Percentiles rank a stretch among this genome's conserved stretches.
Conservation (phyloP, 805 yeast genomes). For the Starmera pachycereana region DNA sequence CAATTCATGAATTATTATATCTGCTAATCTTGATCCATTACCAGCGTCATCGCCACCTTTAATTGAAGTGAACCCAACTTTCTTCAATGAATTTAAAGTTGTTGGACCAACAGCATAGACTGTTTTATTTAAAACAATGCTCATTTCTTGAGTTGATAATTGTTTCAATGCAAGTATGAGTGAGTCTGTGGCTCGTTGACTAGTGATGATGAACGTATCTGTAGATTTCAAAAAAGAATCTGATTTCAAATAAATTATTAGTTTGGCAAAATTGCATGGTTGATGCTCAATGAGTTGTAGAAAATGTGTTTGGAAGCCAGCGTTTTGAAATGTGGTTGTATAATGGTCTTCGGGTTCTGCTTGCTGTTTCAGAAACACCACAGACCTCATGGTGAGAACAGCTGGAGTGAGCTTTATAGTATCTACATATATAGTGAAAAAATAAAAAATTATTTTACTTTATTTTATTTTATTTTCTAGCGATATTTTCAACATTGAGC, state of each 20-base stretch:
- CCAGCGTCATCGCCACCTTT: conserved; percentile 74
- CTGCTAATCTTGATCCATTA: conserved; percentile 64
- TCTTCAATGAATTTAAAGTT: conserved; percentile 47
- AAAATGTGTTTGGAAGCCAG: conserved; percentile 39
- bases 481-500: too few species aligned
- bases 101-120: conserved; percentile 92
- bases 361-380: conserved; percentile 59
- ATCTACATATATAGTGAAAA: too few species aligned
- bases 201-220: conserved; percentile 63
- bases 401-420: too few species aligned
- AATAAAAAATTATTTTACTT: too few species aligned
- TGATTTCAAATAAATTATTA: conserved; percentile 34
- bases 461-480: too few species aligned
- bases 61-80: conserved; percentile 57
- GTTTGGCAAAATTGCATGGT: conserved; percentile 35
- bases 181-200: conserved; percentile 87
- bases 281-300: conserved; percentile 68
- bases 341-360: conserved; percentile 66
- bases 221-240: conserved; percentile 28
- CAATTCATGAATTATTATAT: conserved; percentile 36
- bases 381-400: conserved; percentile 11
- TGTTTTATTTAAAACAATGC: conserved; percentile 33
- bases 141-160: conserved; percentile 9
- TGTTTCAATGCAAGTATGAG: conserved; percentile 33
- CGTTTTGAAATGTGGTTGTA: conserved; percentile 27